Conservation (phyloP, 139 green algal genomes). For the Coelastrella sp. region DNA sequence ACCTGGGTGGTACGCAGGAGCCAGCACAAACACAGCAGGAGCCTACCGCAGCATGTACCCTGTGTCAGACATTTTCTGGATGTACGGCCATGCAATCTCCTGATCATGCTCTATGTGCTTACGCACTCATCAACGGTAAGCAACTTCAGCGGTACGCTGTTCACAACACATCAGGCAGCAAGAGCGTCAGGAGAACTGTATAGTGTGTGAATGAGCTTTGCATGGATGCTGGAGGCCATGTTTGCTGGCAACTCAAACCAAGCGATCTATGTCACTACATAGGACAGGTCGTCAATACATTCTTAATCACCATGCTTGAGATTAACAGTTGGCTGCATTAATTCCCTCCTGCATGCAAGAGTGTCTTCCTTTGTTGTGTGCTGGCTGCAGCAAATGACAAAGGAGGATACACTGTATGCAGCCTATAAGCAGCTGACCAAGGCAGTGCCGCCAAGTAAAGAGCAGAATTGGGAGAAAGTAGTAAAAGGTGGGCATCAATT, state of each 20-base stretch:
- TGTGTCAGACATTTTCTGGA: constrained; percentile 30
- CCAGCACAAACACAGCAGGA: background rate
- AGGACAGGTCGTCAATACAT: too few species aligned
- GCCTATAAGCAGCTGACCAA: constrained; percentile 1
- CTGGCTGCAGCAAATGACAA: background rate
- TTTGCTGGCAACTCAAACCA: too few species aligned
- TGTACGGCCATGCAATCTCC: constrained; percentile 1
- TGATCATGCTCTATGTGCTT: constrained; percentile 25
- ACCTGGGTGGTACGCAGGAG: constrained; percentile 5
- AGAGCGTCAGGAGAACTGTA: too few species aligned
- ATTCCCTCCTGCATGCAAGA: background rate
- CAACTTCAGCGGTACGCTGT: background rate
- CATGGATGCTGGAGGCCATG: too few species aligned
- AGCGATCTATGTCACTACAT: too few species aligned
- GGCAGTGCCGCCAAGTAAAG: background rate
- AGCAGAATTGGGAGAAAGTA: constrained; percentile 9
- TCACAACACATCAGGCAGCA: background rate
- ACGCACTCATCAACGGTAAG: background rate
- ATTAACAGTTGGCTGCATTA: background rate
- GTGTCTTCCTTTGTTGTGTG: background rate
- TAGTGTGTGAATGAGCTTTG: too few species aligned
- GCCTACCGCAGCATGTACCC: background rate
- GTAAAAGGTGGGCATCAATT: background rate
- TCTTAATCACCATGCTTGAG: background rate
- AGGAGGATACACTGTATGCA: constrained; percentile 15